Evolutionary conservation across 495 filamentous ascomycete species (phyloP).

Genomic region (Cryomyces minteri): DNA sequence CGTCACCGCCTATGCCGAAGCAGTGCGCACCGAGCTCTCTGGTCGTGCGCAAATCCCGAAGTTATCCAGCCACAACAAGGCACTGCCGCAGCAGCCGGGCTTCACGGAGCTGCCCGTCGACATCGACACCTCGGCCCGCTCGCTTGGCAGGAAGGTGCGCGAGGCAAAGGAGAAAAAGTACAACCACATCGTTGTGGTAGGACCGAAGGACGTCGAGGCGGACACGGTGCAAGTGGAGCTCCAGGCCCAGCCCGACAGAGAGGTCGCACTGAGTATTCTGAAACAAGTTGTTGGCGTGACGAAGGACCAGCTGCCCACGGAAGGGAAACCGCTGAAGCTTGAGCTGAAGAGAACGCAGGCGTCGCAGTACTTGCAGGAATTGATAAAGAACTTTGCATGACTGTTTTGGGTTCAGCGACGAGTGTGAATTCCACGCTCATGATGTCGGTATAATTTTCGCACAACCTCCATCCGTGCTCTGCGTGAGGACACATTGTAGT

Average conservation of each 20-base stretch:
- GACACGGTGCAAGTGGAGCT: not conserved
- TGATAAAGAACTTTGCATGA: too few relatives aligned
- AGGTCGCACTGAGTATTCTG: too few relatives aligned
- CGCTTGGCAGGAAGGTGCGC: conserved; percentile 47
- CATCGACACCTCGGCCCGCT: conserved; percentile 43
- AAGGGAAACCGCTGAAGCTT: too few relatives aligned
- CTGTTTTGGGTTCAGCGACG: too few relatives aligned
- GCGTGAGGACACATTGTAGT: too few relatives aligned
- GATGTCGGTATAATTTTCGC: too few relatives aligned
- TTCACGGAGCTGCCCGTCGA: conserved; percentile 37
- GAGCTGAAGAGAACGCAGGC: too few relatives aligned
- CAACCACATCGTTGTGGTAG: conserved; percentile 56
- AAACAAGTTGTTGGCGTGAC: too few relatives aligned
- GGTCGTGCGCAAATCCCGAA: conserved; percentile 10
- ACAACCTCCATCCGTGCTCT: too few relatives aligned
- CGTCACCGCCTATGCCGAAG: conserved; percentile 37
- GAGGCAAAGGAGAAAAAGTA: conserved; percentile 59
- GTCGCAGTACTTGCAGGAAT: too few relatives aligned
- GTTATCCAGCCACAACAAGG: conserved; percentile 9
- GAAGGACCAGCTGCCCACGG: too few relatives aligned
- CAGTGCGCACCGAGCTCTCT: conserved; percentile 25
- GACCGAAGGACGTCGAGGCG: conserved; percentile 23
- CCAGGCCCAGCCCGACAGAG: not conserved
- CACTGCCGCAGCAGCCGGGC: conserved; percentile 20
- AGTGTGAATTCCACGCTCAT: too few relatives aligned